These are phyloP conservation scores for Podospora comata DNA, from an alignment of 495 filamentous ascomycete genomes.

Conservation along the genomic window DNA sequence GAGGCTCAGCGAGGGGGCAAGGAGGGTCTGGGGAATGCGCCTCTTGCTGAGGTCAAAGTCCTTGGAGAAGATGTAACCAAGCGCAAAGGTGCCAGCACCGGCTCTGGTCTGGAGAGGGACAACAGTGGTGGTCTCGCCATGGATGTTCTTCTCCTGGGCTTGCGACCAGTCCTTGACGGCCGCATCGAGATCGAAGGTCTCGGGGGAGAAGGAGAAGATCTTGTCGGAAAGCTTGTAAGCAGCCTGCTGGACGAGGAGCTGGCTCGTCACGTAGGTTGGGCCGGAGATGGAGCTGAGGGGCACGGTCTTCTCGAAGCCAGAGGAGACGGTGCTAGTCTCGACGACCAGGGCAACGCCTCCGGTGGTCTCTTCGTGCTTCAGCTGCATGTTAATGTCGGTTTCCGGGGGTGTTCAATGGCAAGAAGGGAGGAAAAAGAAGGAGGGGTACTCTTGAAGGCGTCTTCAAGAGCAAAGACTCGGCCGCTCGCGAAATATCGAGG, in stretches of 20 bases:
- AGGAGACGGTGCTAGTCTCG: constrained; percentile 19
- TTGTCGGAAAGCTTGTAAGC: constrained; percentile 91
- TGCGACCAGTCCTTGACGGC: constrained; percentile 73
- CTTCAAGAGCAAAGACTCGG: constrained; percentile 22
- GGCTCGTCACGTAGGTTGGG: constrained; percentile 85
- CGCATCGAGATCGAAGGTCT: constrained; percentile 83
- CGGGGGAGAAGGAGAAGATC: constrained; percentile 93
- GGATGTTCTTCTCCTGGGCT: constrained; percentile 65
- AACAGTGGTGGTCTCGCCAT: constrained; percentile 75
- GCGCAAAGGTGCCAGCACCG: constrained; percentile 85
- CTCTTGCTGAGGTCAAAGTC: constrained; percentile 91
- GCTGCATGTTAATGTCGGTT: constrained; percentile 23
- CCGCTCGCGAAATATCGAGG: constrained; percentile 25
- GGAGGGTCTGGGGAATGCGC: constrained; percentile 81
- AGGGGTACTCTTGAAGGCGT: constrained; percentile 18
- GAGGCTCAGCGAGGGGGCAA: constrained; percentile 80
- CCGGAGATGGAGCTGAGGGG: constrained; percentile 69
- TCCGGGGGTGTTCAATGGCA: constrained; percentile 14
- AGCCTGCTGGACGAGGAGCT: constrained; percentile 91
- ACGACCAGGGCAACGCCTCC: constrained; percentile 20
- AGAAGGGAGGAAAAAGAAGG: constrained; percentile 8
- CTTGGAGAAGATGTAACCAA: constrained; percentile 95
- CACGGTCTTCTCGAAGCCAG: constrained; percentile 40
- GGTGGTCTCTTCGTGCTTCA: constrained; percentile 27
- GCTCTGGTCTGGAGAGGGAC: constrained; percentile 79